phyloP scores from a whole-genome alignment of 768 basidiomycete species.

The Hygrophoropsis aurantiaca region DNA sequence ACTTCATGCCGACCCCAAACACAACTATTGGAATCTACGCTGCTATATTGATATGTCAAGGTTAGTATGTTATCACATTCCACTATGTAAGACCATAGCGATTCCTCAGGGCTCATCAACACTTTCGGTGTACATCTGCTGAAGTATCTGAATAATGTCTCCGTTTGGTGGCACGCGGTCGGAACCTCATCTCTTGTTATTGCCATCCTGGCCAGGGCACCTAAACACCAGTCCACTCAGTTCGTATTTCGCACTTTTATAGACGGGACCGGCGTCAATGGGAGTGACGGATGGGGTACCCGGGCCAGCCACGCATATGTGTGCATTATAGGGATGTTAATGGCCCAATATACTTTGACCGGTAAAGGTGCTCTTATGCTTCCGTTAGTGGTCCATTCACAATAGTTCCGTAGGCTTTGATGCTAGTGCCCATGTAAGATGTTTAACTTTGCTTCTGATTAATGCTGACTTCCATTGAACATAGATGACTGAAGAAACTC shows the following conservation, averaged over 20 bases:
- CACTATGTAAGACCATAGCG: background rate
- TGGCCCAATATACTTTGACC: constrained; percentile 78
- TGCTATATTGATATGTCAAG: constrained; percentile 66
- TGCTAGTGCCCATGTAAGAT: constrained; percentile 65
- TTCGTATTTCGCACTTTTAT: constrained; percentile 74
- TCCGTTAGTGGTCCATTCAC: background rate
- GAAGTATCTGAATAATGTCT: constrained; percentile 68
- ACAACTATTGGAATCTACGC: constrained; percentile 71
- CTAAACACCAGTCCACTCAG: constrained; percentile 61
- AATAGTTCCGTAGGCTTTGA: constrained; percentile 54
- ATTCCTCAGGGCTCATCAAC: constrained; percentile 58
- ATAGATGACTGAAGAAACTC: constrained; percentile 80
- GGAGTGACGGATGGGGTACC: constrained; percentile 56
- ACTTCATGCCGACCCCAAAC: constrained; percentile 55
- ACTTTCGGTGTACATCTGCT: constrained; percentile 71
- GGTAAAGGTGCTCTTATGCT: constrained; percentile 34
- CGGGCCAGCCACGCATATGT: constrained; percentile 73
- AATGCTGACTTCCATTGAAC: background rate
- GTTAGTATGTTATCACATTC: constrained; percentile 16
- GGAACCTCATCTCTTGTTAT: constrained; percentile 69
- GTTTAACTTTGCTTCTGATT: background rate
- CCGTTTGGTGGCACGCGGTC: constrained; percentile 72
- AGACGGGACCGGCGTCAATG: constrained; percentile 59
- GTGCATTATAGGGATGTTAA: constrained; percentile 66
- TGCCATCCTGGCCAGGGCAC: constrained; percentile 70